These are phyloP conservation scores for Tetrastigma voinierianum DNA, from an alignment of 164 flowering plant genomes.

Conservation along the genomic window DNA sequence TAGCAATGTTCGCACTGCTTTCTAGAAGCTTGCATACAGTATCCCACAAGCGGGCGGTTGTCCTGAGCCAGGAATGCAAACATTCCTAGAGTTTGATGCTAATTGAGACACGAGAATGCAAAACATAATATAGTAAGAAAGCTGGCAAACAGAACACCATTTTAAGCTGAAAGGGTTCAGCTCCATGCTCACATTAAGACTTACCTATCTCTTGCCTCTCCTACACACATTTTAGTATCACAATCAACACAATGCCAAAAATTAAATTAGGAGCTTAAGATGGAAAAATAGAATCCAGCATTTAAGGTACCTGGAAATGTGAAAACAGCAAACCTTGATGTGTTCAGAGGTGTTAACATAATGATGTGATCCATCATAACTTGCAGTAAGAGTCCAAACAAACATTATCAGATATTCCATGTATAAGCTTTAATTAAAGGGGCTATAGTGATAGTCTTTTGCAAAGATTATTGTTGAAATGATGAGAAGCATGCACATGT, in stretches of 20 bases:
- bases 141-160: neutral
- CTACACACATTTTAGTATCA: neutral
- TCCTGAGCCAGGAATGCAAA: conserved; percentile 96
- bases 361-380: too few relatives aligned
- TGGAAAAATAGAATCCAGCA: too few relatives aligned
- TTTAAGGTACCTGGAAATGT: too few relatives aligned
- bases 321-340: too few relatives aligned
- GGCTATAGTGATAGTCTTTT: too few relatives aligned
- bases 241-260: neutral
- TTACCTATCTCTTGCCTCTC: neutral
- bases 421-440: too few relatives aligned
- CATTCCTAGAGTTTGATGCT: conserved; percentile 71
- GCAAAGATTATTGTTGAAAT: too few relatives aligned
- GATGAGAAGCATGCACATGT: too few relatives aligned
- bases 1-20: conserved; percentile 88
- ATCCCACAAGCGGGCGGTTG: conserved; percentile 94
- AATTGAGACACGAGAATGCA: conserved; percentile 61
- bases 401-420: too few relatives aligned
- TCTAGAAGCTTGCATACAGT: conserved; percentile 96
- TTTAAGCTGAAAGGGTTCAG: neutral
- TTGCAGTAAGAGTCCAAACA: too few relatives aligned
- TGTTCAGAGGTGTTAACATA: too few relatives aligned
- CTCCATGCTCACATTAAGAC: neutral
- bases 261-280: neutral
- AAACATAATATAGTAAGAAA: conserved; percentile 10